Percentiles rank a stretch among this genome's conserved stretches.
phyloP scores from a whole-genome alignment of 2,329 filamentous ascomycete genomes.

The Rutstroemia sp. region DNA sequence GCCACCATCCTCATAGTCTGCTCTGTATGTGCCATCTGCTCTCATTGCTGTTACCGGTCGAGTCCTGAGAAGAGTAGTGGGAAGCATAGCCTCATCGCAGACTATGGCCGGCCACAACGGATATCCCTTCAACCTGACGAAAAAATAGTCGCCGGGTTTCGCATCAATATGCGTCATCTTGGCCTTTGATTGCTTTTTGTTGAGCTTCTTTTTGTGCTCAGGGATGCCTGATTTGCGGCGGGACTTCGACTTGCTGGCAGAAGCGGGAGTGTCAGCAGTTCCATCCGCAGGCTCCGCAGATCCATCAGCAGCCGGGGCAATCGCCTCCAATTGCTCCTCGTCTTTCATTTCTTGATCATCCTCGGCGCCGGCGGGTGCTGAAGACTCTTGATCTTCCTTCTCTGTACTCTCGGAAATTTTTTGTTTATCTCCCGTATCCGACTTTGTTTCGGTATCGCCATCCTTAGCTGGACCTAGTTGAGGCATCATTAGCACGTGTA shows the following conservation, averaged over 20 bases:
- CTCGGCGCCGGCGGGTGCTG: slow-evolving; percentile 16
- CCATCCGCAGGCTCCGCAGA: slow-evolving; percentile 26
- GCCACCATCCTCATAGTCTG: slow-evolving; percentile 80
- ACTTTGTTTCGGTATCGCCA: slow-evolving; percentile 3
- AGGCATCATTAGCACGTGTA: slow-evolving; percentile 16
- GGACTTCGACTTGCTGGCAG: slow-evolving; percentile 41
- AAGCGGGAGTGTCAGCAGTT: slow-evolving; percentile 32
- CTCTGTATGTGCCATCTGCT: slow-evolving; percentile 77
- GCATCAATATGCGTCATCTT: slow-evolving; percentile 69
- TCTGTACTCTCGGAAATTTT: slow-evolving; percentile 9
- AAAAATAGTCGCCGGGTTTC: slow-evolving; percentile 84
- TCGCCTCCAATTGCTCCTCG: slow-evolving; percentile 26
- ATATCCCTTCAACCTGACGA: slow-evolving; percentile 90
- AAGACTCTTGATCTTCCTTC: slow-evolving; percentile 14
- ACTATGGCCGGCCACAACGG: slow-evolving; percentile 92
- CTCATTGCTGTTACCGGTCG: slow-evolving; percentile 80
- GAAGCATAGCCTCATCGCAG: slow-evolving; percentile 91
- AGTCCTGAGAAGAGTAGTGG: slow-evolving; percentile 63
- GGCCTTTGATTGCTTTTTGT: slow-evolving; percentile 74
- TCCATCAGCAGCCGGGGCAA: slow-evolving; percentile 21
- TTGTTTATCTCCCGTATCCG: slow-evolving; percentile 19
- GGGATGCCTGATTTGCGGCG: slow-evolving; percentile 69
- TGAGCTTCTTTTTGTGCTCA: slow-evolving; percentile 71
- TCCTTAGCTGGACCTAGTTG: slow-evolving; percentile 17
- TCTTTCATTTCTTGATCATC: slow-evolving; percentile 31